Evolutionary conservation across 495 filamentous ascomycete genomes (phyloP).

Genomic region (Penicillium paradoxum): DNA sequence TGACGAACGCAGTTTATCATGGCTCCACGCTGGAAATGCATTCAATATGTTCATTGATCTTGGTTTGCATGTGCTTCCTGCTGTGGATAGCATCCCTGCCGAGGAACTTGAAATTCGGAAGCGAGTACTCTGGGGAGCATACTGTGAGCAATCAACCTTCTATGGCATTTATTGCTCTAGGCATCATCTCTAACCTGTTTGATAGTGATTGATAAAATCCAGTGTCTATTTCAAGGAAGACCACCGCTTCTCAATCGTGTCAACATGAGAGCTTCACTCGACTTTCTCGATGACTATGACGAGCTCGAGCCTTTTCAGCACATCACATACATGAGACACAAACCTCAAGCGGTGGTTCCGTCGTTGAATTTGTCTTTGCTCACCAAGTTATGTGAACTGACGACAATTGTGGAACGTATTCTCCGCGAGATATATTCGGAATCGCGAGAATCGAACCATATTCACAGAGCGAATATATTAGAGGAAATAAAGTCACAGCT

Average conservation of each 20-base stretch:
- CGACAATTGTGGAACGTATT: constrained; percentile 28
- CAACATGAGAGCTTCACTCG: constrained; percentile 25
- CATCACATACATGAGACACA: constrained; percentile 16
- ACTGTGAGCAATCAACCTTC: constrained; percentile 20
- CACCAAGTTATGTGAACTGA: constrained; percentile 29
- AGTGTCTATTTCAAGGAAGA: constrained; percentile 32
- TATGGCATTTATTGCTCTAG: neutral
- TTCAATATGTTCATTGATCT: constrained; percentile 46
- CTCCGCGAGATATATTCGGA: constrained; percentile 29
- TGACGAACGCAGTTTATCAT: constrained; percentile 40
- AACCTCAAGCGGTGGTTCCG: constrained; percentile 11
- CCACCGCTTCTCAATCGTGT: constrained; percentile 26
- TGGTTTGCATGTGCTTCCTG: constrained; percentile 35
- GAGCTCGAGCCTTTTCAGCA: constrained; percentile 29
- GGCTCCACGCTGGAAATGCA: constrained; percentile 43
- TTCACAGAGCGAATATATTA: constrained; percentile 14
- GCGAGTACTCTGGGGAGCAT: constrained; percentile 40
- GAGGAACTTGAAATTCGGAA: constrained; percentile 42
- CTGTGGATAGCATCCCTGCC: constrained; percentile 17
- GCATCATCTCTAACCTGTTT: neutral
- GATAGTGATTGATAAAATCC: constrained; percentile 30
- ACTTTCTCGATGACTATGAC: constrained; percentile 32
- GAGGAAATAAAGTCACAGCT: constrained; percentile 22
- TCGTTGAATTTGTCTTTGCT: constrained; percentile 27
- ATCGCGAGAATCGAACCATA: constrained; percentile 14